These are phyloP conservation scores for Trametes cubensis DNA, from an alignment of 768 basidiomycete species.

Conservation along the genomic window DNA sequence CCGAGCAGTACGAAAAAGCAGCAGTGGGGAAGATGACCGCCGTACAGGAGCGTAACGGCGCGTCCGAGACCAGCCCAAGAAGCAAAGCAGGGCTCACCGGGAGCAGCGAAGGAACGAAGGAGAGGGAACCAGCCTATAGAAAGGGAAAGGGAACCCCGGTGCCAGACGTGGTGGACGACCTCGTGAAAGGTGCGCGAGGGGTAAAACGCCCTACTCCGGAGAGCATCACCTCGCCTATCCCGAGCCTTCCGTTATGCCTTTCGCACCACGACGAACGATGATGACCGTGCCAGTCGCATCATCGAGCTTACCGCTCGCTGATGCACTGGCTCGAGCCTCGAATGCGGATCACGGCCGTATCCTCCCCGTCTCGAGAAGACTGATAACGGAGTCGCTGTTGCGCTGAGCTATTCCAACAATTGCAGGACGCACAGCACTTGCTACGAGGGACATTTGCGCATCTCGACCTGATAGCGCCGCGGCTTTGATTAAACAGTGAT, in stretches of 20 bases:
- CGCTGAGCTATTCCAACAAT: neutral
- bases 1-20: neutral
- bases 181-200: slow-evolving; percentile 20
- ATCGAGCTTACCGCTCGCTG: neutral
- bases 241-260: neutral
- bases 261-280: neutral
- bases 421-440: neutral
- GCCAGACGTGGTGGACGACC: slow-evolving; percentile 23
- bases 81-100: slow-evolving; percentile 23
- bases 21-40: neutral
- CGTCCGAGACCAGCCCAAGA: slow-evolving; percentile 24
- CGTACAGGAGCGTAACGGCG: neutral
- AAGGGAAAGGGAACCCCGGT: slow-evolving; percentile 4
- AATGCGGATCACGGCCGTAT: slow-evolving; percentile 21
- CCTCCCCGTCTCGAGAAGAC: neutral
- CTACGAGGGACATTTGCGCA: neutral
- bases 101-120: slow-evolving; percentile 23
- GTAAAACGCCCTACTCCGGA: neutral
- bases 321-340: slow-evolving; percentile 5
- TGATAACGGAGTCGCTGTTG: slow-evolving; percentile 9
- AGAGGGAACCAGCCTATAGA: slow-evolving; percentile 15
- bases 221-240: neutral
- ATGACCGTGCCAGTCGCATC: slow-evolving; percentile 6
- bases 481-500: slow-evolving; percentile 6
- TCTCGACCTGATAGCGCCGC: neutral